Percentiles rank a stretch among this genome's conserved stretches.
These are phyloP conservation scores for Fraxinus ornus DNA, from an alignment of 305 asterid species.

Conservation along the genomic window DNA sequence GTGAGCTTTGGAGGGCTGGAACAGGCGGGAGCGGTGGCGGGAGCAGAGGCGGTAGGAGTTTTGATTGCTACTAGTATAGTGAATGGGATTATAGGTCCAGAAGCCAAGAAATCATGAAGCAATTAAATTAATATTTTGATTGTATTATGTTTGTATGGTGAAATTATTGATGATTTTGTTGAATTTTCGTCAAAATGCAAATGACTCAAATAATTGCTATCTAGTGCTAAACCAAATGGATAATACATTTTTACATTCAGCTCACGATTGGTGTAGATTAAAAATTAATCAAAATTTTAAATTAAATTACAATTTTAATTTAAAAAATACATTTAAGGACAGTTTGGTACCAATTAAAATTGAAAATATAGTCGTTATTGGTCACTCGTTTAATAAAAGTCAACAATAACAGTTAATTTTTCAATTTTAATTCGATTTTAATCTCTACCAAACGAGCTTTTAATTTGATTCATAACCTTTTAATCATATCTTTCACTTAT, in stretches of 20 bases:
- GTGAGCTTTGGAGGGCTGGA: constrained; percentile 62
- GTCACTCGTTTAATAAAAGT: no score
- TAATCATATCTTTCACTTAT: no score
- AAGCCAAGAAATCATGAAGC: constrained; percentile 59
- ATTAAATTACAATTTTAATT: no score
- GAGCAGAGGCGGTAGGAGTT: constrained; percentile 63
- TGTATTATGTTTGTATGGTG: neutral
- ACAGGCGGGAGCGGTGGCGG: constrained; percentile 74
- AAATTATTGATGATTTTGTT: neutral
- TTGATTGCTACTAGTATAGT: constrained; percentile 64
- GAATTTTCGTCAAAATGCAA: neutral
- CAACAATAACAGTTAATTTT: no score
- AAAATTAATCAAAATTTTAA: no score
- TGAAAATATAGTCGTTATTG: no score
- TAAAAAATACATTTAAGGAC: no score
- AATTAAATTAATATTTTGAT: neutral
- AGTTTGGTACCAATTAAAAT: no score
- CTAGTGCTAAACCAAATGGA: neutral
- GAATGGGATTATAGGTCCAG: constrained; percentile 79
- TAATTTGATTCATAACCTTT: neutral
- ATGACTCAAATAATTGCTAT: neutral
- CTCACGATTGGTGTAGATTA: neutral
- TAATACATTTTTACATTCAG: neutral
- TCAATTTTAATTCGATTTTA: no score
- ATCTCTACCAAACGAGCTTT: no score